phyloP scores from a whole-genome alignment of 2,329 filamentous ascomycete genomes.

The Chrysoporthe deuterocubensis region DNA sequence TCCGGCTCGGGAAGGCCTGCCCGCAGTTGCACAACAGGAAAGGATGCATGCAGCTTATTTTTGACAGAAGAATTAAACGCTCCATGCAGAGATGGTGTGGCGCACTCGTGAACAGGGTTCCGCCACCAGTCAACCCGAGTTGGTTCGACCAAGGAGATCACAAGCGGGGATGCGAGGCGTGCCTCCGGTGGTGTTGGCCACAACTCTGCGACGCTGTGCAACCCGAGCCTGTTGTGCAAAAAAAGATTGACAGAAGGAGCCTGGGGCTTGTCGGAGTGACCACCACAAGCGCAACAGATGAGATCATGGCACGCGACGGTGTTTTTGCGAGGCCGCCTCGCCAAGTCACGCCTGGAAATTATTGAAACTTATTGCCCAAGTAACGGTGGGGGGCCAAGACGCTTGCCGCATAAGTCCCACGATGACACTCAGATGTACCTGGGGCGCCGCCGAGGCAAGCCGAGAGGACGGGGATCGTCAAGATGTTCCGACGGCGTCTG shows the following conservation, averaged over 20 bases:
- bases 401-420: slow-evolving; percentile 3
- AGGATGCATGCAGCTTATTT: slow-evolving; percentile 10
- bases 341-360: not conserved
- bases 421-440: slow-evolving; percentile 5
- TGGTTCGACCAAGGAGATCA: slow-evolving; percentile 1
- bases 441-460: slow-evolving; percentile 10
- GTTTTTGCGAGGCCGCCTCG: not conserved
- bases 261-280: slow-evolving; percentile 7
- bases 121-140: slow-evolving; percentile 3
- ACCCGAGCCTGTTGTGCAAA: slow-evolving; percentile 15
- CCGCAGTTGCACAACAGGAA: slow-evolving; percentile 8
- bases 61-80: slow-evolving; percentile 7
- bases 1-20: not conserved
- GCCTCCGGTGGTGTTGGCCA: slow-evolving; percentile 17
- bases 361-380: not conserved
- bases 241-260: not conserved
- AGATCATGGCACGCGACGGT: slow-evolving; percentile 22
- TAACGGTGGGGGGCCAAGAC: not conserved
- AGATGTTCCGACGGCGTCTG: not conserved
- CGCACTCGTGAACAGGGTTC: slow-evolving; percentile 13
- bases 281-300: slow-evolving; percentile 13
- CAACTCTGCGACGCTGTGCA: slow-evolving; percentile 16
- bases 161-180: slow-evolving; percentile 23
- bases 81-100: slow-evolving; percentile 13
- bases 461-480: not conserved